phyloP scores from a whole-genome alignment of 2,329 filamentous ascomycete genomes.

The Nothopassalora personata region DNA sequence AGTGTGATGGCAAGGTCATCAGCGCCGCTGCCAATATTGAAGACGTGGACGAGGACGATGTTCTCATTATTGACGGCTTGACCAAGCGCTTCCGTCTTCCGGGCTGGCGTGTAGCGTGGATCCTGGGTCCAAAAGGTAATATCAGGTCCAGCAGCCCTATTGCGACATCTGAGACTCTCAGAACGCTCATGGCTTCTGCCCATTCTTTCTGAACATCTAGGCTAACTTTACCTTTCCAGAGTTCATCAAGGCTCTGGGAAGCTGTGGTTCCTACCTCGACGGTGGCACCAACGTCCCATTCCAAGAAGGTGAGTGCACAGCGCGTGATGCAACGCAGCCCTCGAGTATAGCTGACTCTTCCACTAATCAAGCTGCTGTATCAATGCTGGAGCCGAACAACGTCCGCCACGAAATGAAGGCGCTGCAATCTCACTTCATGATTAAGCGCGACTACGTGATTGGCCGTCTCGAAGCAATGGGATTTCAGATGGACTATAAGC shows the following conservation, averaged over 20 bases:
- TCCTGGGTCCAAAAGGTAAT: conserved; percentile 54
- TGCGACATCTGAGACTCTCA: too few relatives aligned
- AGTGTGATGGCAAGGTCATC: conserved; percentile 86
- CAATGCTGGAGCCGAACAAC: conserved; percentile 82
- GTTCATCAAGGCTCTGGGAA: conserved; percentile 88
- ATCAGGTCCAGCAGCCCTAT: too few relatives aligned
- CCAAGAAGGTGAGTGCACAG: conserved; percentile 59
- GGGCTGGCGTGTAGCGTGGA: conserved; percentile 78
- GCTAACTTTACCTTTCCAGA: conserved; percentile 41
- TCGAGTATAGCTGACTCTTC: conserved; percentile 69
- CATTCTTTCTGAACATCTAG: too few relatives aligned
- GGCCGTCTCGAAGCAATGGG: conserved; percentile 75
- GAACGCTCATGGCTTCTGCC: too few relatives aligned
- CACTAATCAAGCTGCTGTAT: conserved; percentile 58
- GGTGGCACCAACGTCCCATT: conserved; percentile 92
- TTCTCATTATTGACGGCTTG: conserved; percentile 89
- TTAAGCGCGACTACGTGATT: conserved; percentile 89
- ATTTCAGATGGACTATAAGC: conserved; percentile 72
- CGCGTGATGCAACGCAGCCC: conserved; percentile 79
- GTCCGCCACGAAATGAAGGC: conserved; percentile 84
- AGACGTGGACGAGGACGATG: conserved; percentile 76
- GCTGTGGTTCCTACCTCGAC: conserved; percentile 88
- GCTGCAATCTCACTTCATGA: conserved; percentile 82
- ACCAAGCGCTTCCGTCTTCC: conserved; percentile 96
- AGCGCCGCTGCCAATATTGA: conserved; percentile 84